Base-by-base conservation (phyloP, 345 rosid species). In the Syzygium oleosum region DNA sequence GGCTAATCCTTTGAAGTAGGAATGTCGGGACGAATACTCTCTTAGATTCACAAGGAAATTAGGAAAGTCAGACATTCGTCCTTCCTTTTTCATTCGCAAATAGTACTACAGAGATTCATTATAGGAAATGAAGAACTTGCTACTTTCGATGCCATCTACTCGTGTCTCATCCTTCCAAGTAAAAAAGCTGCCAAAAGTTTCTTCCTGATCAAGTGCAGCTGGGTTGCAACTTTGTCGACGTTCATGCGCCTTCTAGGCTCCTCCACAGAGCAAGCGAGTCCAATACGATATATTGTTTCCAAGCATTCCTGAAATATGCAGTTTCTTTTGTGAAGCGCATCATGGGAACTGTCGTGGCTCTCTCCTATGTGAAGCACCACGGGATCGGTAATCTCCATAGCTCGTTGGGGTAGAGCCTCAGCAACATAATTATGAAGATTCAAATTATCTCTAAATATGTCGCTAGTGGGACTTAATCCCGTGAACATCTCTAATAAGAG, bases 321-420 rank as follows among this genome's bases (percentile, higher is more conserved):
- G 41, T 14, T 63, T 29, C 77, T 29, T 63, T 63, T 10, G 77
- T 63, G 38, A 14, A 63, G 77, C 4, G 38, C 7, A 63, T 14
- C 4, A 0, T 3, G 19, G 10, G 8, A 29, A 29, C 77, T 0
- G 5, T 29, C 15, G 10, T 29, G 21, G 38, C 21, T 9, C 38
- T 63, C 38, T 63, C 5, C 9, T 29, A 14, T 9, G 38, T 29
- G 38, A 63, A 63, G 38, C 9, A 63, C 5, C 10, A 63, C 10
- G 2, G 21, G 77, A 29, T 63, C 38, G 5, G 38, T 29, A 63
- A 63, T 29, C 77, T 63, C 77, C 19, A 63, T 63, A 17, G 41
- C 21, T 29, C 17, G 21, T n/a, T 63, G 41, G 68, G 77, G 21
- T 6, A 63, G 10, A 63, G 38, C 8, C 2, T 14, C 77, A 63